phyloP scores from a whole-genome alignment of 2,329 filamentous ascomycete genomes.

The Akanthomyces lecanii region DNA sequence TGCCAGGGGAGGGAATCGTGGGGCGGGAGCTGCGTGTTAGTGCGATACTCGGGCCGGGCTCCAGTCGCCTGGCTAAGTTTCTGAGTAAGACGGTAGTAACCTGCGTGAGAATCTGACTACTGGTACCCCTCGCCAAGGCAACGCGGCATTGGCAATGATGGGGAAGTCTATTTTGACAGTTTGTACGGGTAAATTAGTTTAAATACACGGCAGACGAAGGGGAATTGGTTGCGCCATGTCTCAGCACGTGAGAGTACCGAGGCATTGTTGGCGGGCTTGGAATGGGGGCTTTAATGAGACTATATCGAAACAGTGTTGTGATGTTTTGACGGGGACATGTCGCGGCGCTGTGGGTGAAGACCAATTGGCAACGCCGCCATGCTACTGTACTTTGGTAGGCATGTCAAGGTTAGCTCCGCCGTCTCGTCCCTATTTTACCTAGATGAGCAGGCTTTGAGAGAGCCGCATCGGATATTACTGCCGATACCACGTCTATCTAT shows the following conservation, averaged over 20 bases:
- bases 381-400: no score
- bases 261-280: background rate
- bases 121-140: background rate
- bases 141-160: background rate
- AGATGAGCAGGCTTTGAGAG: background rate
- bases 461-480: constrained; percentile 10
- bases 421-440: background rate
- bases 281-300: background rate
- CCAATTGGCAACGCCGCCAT: no score
- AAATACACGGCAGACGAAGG: background rate
- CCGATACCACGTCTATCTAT: constrained; percentile 1
- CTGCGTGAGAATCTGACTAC: constrained; percentile 16
- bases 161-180: background rate
- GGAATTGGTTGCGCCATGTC: background rate
- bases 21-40: constrained; percentile 1
- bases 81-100: constrained; percentile 17
- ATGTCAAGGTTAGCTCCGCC: background rate
- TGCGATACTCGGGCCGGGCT: constrained; percentile 1
- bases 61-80: background rate
- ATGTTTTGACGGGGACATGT: background rate
- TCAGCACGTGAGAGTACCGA: background rate
- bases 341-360: no score
- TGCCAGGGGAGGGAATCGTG: constrained; percentile 2
- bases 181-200: background rate
- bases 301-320: background rate